These are phyloP conservation scores for Monosporozyma siamensis DNA, from an alignment of 805 yeast species.

Conservation along the genomic window DNA sequence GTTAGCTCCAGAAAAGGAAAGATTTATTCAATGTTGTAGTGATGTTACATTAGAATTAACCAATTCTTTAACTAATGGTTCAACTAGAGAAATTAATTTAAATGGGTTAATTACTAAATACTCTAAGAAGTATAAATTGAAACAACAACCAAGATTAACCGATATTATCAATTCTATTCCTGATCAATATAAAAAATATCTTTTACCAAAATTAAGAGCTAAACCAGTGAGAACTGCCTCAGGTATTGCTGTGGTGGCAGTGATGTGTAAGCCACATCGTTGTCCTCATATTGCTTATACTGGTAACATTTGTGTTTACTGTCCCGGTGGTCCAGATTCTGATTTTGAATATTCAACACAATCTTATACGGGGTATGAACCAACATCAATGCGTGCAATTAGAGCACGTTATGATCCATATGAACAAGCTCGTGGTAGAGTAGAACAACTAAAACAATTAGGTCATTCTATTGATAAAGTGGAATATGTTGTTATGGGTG, in stretches of 20 bases:
- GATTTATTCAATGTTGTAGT: conserved; percentile 86
- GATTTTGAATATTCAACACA: conserved; percentile 98
- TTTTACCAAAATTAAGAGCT: conserved; percentile 91
- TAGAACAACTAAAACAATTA: conserved; percentile 87
- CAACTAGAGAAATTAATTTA: conserved; percentile 48
- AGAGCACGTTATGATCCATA: conserved; percentile 97
- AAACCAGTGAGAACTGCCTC: conserved; percentile 98
- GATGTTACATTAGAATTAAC: conserved; percentile 84
- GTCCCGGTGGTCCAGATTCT: conserved; percentile 99
- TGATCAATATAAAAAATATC: conserved; percentile 84
- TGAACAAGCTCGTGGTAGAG: conserved; percentile 96
- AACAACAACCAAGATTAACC: conserved; percentile 87
- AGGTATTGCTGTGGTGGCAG: conserved; percentile 98
- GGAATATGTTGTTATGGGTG: conserved; percentile 97
- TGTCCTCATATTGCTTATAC: conserved; percentile 99
- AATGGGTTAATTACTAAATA: conserved; percentile 80
- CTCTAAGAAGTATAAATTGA: conserved; percentile 84
- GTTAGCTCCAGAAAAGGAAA: conserved; percentile 82
- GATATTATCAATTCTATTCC: conserved; percentile 94
- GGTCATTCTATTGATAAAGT: conserved; percentile 97
- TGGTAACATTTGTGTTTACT: conserved; percentile 95
- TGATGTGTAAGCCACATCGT: conserved; percentile 98
- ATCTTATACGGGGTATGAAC: conserved; percentile 97
- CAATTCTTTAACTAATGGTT: conserved; percentile 55
- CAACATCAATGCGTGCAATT: conserved; percentile 98